Evolutionary conservation across 2,329 filamentous ascomycete species (phyloP).

Genomic region (Claviceps pusilla): DNA sequence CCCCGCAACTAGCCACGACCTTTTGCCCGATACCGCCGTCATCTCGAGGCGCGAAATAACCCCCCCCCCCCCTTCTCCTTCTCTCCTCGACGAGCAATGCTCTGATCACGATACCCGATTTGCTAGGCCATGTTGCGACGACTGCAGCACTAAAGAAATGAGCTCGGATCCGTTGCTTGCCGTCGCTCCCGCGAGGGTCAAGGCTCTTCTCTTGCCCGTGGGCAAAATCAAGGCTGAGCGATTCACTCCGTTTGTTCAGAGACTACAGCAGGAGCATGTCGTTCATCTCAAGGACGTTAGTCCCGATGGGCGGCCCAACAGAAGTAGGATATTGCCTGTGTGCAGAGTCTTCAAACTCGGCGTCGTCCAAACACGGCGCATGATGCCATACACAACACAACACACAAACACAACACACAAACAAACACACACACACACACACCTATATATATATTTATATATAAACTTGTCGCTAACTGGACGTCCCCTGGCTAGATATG

Average conservation of each 20-base stretch:
- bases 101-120: background rate
- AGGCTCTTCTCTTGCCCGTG: slow-evolving; percentile 72
- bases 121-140: slow-evolving; percentile 18
- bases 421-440: no score
- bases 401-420: no score
- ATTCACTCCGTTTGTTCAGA: slow-evolving; percentile 64
- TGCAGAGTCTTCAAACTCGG: no score
- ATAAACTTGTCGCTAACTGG: slow-evolving; percentile 8
- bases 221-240: slow-evolving; percentile 71
- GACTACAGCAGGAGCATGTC: slow-evolving; percentile 64
- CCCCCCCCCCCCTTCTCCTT: background rate
- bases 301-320: slow-evolving; percentile 68
- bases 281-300: slow-evolving; percentile 76
- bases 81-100: background rate
- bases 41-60: background rate
- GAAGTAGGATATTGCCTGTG: slow-evolving; percentile 41
- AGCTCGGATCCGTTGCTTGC: slow-evolving; percentile 79
- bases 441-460: no score
- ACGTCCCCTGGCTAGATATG: slow-evolving; percentile 48
- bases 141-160: slow-evolving; percentile 48
- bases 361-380: background rate
- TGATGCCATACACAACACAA: background rate
- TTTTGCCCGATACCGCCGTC: background rate
- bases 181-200: slow-evolving; percentile 79
- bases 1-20: background rate